These are phyloP conservation scores for Mytilinidion resinicola DNA, from an alignment of 495 filamentous ascomycete species.

Conservation along the genomic window DNA sequence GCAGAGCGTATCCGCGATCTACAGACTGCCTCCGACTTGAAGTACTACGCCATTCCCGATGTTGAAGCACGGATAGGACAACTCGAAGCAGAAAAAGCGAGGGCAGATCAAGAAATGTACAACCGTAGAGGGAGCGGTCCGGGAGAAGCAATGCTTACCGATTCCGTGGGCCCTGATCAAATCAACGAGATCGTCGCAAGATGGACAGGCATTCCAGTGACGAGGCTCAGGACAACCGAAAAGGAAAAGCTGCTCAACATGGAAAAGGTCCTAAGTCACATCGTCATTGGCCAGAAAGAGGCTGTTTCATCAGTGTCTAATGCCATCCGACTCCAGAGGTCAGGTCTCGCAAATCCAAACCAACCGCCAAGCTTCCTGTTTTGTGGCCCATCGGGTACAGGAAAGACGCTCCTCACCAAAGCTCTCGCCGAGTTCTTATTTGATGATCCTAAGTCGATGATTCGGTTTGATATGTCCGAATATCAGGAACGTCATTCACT, in stretches of 20 bases:
- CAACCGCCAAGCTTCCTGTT: constrained; percentile 97
- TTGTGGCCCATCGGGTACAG: constrained; percentile 95
- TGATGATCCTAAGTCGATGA: constrained; percentile 96
- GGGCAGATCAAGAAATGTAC: constrained; percentile 67
- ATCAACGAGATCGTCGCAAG: constrained; percentile 97
- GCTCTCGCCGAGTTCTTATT: constrained; percentile 96
- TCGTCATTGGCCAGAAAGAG: constrained; percentile 90
- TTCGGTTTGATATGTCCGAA: constrained; percentile 99
- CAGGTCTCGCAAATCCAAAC: constrained; percentile 89
- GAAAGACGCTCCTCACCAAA: constrained; percentile 95
- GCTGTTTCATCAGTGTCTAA: constrained; percentile 92
- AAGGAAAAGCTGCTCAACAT: constrained; percentile 95
- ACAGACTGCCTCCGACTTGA: constrained; percentile 77
- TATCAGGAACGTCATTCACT: constrained; percentile 97
- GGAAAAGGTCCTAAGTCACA: constrained; percentile 74
- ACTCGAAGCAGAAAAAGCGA: constrained; percentile 73
- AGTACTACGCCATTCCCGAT: constrained; percentile 96
- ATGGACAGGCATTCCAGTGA: constrained; percentile 97
- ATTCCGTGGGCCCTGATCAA: constrained; percentile 92
- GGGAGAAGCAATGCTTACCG: constrained; percentile 68
- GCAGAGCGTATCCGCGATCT: constrained; percentile 81
- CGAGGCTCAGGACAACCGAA: constrained; percentile 84
- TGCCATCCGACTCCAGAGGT: constrained; percentile 88
- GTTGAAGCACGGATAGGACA: constrained; percentile 69
- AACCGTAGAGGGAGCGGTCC: constrained; percentile 48